phyloP scores from a whole-genome alignment of 2,329 filamentous ascomycete species.

The Fonsecaea monophora region DNA sequence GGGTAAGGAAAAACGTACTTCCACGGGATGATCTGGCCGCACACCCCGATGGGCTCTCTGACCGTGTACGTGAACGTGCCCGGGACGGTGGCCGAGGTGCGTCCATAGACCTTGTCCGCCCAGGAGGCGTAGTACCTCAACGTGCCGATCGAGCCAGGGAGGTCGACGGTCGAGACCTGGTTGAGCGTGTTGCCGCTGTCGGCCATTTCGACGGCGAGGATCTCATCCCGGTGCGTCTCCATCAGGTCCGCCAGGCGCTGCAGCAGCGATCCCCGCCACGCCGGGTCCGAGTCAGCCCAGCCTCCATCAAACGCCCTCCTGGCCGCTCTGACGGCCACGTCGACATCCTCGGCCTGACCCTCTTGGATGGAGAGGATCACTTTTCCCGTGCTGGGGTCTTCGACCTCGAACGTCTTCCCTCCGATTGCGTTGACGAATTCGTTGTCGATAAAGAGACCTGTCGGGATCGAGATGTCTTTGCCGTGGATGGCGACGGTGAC shows the following conservation, averaged over 20 bases:
- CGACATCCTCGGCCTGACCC: slow-evolving; percentile 45
- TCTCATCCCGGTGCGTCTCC: slow-evolving; percentile 65
- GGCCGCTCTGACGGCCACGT: slow-evolving; percentile 47
- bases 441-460: slow-evolving; percentile 52
- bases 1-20: slow-evolving; percentile 68
- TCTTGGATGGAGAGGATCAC: slow-evolving; percentile 45
- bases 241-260: slow-evolving; percentile 67
- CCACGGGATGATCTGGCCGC: slow-evolving; percentile 81
- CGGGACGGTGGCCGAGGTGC: slow-evolving; percentile 65
- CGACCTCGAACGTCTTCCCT: slow-evolving; percentile 45
- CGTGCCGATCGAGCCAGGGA: slow-evolving; percentile 70
- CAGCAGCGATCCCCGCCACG: slow-evolving; percentile 44
- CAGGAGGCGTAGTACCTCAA: slow-evolving; percentile 81
- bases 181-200: slow-evolving; percentile 81
- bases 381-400: slow-evolving; percentile 44
- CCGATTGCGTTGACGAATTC: slow-evolving; percentile 49
- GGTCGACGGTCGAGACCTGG: slow-evolving; percentile 70
- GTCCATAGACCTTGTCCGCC: slow-evolving; percentile 79
- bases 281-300: slow-evolving; percentile 61
- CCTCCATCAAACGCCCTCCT: slow-evolving; percentile 41
- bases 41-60: slow-evolving; percentile 79
- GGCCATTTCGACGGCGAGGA: slow-evolving; percentile 74
- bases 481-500: not conserved
- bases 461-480: slow-evolving; percentile 25
- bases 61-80: slow-evolving; percentile 84